Evolutionary conservation across 768 basidiomycete species (phyloP).

Genomic region (Pleurotus platypus): DNA sequence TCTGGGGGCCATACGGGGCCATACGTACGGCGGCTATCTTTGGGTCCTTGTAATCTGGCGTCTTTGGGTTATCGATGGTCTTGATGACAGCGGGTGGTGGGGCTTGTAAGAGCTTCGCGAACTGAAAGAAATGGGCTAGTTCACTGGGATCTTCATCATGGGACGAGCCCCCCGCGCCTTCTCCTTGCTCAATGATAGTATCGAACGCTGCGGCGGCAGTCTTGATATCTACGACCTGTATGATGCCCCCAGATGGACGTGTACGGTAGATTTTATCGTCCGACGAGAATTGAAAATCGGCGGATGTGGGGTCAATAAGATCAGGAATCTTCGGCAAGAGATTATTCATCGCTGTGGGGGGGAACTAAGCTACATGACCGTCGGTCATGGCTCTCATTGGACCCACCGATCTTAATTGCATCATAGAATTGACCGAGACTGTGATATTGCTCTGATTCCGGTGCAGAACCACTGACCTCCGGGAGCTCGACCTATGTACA

Average conservation of each 20-base stretch:
- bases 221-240: slow-evolving; percentile 14
- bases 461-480: slow-evolving; percentile 6
- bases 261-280: not conserved
- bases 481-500: slow-evolving; percentile 10
- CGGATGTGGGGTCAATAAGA: not conserved
- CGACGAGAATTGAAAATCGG: not conserved
- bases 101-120: slow-evolving; percentile 9
- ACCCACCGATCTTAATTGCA: slow-evolving; percentile 9
- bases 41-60: slow-evolving; percentile 14
- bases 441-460: slow-evolving; percentile 10
- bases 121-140: slow-evolving; percentile 4
- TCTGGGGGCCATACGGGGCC: too few relatives aligned
- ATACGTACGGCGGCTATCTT: slow-evolving; percentile 9
- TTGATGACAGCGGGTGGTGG: slow-evolving; percentile 1
- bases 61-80: slow-evolving; percentile 16
- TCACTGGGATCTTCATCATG: slow-evolving; percentile 20
- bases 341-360: not conserved
- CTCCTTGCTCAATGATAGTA: slow-evolving; percentile 21
- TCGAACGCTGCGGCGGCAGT: slow-evolving; percentile 16
- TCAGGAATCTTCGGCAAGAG: not conserved
- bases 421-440: slow-evolving; percentile 14
- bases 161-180: slow-evolving; percentile 17
- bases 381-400: too few relatives aligned
- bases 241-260: not conserved
- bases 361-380: not conserved